Evolutionary conservation across 2,329 filamentous ascomycete genomes (phyloP).

Genomic region (Phoma sp.): DNA sequence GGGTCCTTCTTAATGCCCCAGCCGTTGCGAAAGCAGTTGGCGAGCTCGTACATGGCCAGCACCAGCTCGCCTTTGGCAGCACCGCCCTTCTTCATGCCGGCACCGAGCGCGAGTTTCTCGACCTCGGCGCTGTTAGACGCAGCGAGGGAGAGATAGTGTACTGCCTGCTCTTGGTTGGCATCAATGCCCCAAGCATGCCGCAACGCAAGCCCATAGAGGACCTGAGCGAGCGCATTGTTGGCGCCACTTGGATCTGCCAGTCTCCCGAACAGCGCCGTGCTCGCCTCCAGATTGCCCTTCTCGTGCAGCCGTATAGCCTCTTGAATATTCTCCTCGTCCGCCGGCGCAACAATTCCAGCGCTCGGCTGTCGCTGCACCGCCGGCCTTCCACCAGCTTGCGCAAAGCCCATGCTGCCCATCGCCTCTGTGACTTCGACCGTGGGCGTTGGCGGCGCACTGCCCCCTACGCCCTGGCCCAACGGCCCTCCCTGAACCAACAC

Average conservation of each 20-base stretch:
- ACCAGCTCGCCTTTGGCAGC: conserved; percentile 95
- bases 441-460: conserved; percentile 40
- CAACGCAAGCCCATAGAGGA: conserved; percentile 90
- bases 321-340: conserved; percentile 71
- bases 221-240: conserved; percentile 94
- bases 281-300: conserved; percentile 74
- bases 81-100: conserved; percentile 90
- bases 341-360: conserved; percentile 12
- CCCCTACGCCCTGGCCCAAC: conserved; percentile 43
- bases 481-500: conserved; percentile 73
- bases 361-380: conserved; percentile 15
- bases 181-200: conserved; percentile 92
- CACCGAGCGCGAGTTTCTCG: conserved; percentile 82
- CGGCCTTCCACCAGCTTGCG: neutral
- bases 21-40: conserved; percentile 89
- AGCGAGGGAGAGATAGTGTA: conserved; percentile 85
- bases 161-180: conserved; percentile 73
- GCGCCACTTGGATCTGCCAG: conserved; percentile 83
- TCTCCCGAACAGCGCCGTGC: conserved; percentile 83
- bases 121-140: conserved; percentile 89
- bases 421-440: conserved; percentile 24
- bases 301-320: conserved; percentile 96
- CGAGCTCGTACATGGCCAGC: conserved; percentile 93
- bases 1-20: conserved; percentile 91
- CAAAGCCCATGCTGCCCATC: conserved; percentile 7